Conservation (phyloP, 805 yeast species). For the Metschnikowia continentalis region DNA sequence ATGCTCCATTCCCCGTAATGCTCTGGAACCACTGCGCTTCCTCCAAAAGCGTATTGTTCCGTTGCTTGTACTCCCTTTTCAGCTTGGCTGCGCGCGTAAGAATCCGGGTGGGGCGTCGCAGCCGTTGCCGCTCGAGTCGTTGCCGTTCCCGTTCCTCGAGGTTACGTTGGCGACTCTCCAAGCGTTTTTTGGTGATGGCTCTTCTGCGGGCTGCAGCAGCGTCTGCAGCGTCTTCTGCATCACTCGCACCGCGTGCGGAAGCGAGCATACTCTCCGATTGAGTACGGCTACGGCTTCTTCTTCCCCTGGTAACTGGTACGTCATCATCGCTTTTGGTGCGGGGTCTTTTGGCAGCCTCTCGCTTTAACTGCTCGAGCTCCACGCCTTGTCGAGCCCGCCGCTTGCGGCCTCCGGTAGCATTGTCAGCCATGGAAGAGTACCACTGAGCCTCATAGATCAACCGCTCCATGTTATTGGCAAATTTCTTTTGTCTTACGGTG, state of each 20-base stretch:
- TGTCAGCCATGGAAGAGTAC: constrained; percentile 25
- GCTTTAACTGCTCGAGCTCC: constrained; percentile 16
- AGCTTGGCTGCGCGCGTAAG: constrained; percentile 1
- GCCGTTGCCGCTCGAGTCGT: background rate
- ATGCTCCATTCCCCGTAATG: constrained; percentile 33
- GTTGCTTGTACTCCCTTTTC: constrained; percentile 2
- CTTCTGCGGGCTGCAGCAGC: background rate
- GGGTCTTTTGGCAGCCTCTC: constrained; percentile 4
- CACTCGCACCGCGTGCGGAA: background rate
- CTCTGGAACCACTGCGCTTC: constrained; percentile 38
- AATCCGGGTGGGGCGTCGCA: constrained; percentile 3
- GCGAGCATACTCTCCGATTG: background rate
- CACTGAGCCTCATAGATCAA: constrained; percentile 39
- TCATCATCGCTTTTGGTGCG: background rate
- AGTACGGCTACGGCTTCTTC: no score
- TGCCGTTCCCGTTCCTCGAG: constrained; percentile 4
- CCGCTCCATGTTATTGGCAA: constrained; percentile 27
- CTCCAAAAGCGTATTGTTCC: constrained; percentile 14
- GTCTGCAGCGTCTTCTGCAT: background rate
- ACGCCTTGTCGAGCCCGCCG: constrained; percentile 13
- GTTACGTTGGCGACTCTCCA: constrained; percentile 6
- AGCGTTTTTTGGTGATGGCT: constrained; percentile 6
- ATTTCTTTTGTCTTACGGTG: constrained; percentile 25
- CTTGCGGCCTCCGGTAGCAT: constrained; percentile 13
- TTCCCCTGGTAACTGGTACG: no score